Evolutionary conservation across 176 grass and related monocot genomes (phyloP), one percentile per base, ranked within the genome.

Genomic region (Musa troglodytarum): DNA sequence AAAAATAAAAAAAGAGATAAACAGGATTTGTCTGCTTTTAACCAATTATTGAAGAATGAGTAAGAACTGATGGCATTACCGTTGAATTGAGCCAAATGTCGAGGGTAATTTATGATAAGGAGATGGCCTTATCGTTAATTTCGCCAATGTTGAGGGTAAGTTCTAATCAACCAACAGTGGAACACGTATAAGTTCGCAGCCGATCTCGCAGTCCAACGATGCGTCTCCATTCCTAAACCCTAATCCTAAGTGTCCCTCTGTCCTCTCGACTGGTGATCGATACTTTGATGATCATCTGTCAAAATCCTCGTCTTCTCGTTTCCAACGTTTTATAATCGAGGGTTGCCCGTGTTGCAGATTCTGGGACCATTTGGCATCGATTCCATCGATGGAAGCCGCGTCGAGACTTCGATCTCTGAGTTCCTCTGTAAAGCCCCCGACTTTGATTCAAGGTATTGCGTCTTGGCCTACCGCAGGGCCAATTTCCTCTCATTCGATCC

Each of bases 401-500:
- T 78, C 76, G 81, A 80, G 80, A 59, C 80, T 99, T 80, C 64
- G 86, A 78, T 94, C 85, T 74, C 90, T 15, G 26, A 85, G 28
- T 83, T 77, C 59, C 79, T 69, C 55, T 81, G 74, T 28, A 85
- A 78, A 26, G 81, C 84, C 77, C 64, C 80, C 52, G 54, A 80
- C 19, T n/a, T 51, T 14, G 82, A 63, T 1, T 53, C 65, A 5
- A 72, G 64, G 65, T 81, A 78, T 3, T 52, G 72, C 53, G 65
- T 71, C 66, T 63, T 80, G 14, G 59, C 53, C 15, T 52, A 72
- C 55, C 34, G 49, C 25, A 65, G 74, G 10, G 54, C 72, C 13
- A 77, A 52, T 55, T 84, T 88, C 71, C 72, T 86, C 64, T 59
- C 70, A 11, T 81, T 91, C 65, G 76, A 78, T 24, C 59, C 65